These are phyloP conservation scores for Paxillus rubicundulus DNA, from an alignment of 768 basidiomycete genomes.

Conservation along the genomic window DNA sequence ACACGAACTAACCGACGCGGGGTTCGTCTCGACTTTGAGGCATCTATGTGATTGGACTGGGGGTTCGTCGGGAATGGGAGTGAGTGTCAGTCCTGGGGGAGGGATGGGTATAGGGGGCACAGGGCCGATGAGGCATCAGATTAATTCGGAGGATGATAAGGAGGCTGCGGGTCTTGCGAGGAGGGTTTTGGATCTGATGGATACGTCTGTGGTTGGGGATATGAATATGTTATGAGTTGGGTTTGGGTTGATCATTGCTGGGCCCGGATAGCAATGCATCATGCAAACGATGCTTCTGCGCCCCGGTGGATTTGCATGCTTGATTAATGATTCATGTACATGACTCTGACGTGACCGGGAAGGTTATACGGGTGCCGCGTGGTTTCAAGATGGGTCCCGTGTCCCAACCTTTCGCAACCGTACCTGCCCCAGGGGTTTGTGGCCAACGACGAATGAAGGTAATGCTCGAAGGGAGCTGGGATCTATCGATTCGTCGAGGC, in stretches of 20 bases:
- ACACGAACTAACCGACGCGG: slow-evolving; percentile 41
- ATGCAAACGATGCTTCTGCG: too few species aligned
- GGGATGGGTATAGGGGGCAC: slow-evolving; percentile 7
- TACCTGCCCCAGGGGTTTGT: too few species aligned
- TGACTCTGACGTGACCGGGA: too few species aligned
- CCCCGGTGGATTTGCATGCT: too few species aligned
- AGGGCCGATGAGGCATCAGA: slow-evolving; percentile 26
- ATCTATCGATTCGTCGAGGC: too few species aligned
- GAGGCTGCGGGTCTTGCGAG: slow-evolving; percentile 58
- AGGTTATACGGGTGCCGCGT: too few species aligned
- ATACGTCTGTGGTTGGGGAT: slow-evolving; percentile 28
- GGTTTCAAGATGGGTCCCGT: too few species aligned
- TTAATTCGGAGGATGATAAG: slow-evolving; percentile 55
- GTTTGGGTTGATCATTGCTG: neutral
- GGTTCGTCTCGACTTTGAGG: slow-evolving; percentile 44
- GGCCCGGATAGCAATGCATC: too few species aligned
- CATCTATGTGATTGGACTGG: slow-evolving; percentile 42
- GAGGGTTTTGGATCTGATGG: slow-evolving; percentile 51
- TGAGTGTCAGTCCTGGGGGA: slow-evolving; percentile 30
- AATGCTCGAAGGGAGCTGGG: too few species aligned
- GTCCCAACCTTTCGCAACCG: too few species aligned
- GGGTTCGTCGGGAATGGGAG: slow-evolving; percentile 8
- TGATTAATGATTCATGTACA: too few species aligned
- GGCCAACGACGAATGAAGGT: too few species aligned
- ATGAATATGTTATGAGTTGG: slow-evolving; percentile 20